These are phyloP conservation scores for Trichoderma lentiforme DNA, from an alignment of 2,329 filamentous ascomycete species.

Conservation along the genomic window DNA sequence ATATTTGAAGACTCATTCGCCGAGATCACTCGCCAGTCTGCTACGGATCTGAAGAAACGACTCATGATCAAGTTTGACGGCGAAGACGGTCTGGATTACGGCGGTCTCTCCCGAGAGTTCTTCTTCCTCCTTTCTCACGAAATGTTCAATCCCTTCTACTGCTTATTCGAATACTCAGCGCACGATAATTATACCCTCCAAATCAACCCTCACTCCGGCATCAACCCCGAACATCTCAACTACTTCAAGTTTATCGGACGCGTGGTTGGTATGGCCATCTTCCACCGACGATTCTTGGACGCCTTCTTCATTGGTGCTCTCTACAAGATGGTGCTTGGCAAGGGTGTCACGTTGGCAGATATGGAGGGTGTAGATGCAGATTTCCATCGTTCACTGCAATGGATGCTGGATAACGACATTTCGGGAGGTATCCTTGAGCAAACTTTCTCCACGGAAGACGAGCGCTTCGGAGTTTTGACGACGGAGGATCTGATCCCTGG, in stretches of 20 bases:
- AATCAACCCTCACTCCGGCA: constrained; percentile 98
- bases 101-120: constrained; percentile 95
- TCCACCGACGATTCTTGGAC: constrained; percentile 95
- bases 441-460: constrained; percentile 95
- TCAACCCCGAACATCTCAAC: constrained; percentile 98
- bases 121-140: constrained; percentile 99
- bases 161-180: constrained; percentile 97
- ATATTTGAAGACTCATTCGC: constrained; percentile 99
- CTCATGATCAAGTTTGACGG: constrained; percentile 99
- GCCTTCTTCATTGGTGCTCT: constrained; percentile 98
- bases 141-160: constrained; percentile 99
- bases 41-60: constrained; percentile 94
- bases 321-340: constrained; percentile 98
- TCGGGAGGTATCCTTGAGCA: constrained; percentile 86
- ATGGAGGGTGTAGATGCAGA: constrained; percentile 99
- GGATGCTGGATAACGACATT: constrained; percentile 98
- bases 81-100: constrained; percentile 96
- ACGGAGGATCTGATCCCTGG: constrained; percentile 91
- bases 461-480: constrained; percentile 90
- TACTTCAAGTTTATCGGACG: constrained; percentile 99
- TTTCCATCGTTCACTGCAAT: constrained; percentile 92
- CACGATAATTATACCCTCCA: constrained; percentile 99
- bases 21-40: constrained; percentile 94
- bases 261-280: constrained; percentile 94
- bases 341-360: constrained; percentile 85